Conservation (phyloP, 2,329 filamentous ascomycete genomes). For the Aspergillus niger region DNA sequence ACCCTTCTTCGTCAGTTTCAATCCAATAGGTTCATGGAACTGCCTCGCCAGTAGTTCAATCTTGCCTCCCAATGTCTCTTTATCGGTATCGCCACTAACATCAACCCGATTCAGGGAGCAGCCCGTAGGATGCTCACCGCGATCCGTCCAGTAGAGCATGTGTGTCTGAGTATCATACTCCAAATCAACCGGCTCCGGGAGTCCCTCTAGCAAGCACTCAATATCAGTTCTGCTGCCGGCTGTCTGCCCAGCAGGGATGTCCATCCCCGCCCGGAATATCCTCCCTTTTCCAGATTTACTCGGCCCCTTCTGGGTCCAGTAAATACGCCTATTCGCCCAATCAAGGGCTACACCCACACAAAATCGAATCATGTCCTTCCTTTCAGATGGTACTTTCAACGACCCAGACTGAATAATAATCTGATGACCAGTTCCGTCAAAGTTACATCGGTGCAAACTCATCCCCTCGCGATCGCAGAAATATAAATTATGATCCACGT, state of each 20-base stretch:
- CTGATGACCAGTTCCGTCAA: constrained; percentile 39
- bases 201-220: constrained; percentile 44
- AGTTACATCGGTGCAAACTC: constrained; percentile 37
- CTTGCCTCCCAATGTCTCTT: neutral
- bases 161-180: constrained; percentile 52
- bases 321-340: constrained; percentile 49
- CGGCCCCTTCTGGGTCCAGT: constrained; percentile 63
- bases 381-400: constrained; percentile 21
- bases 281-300: constrained; percentile 55
- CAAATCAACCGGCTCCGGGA: constrained; percentile 61
- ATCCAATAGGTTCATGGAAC: neutral
- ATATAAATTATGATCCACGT: constrained; percentile 35
- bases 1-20: neutral
- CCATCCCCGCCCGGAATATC: constrained; percentile 56
- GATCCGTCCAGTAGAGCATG: constrained; percentile 62
- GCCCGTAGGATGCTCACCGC: constrained; percentile 58
- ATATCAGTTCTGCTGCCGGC: constrained; percentile 45
- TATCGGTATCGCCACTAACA: constrained; percentile 19
- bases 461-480: constrained; percentile 50
- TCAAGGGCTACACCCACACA: constrained; percentile 60
- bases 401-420: constrained; percentile 44
- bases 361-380: constrained; percentile 45
- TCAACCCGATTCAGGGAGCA: constrained; percentile 54
- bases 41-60: neutral
- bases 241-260: constrained; percentile 38